Evolutionary conservation across 2,329 filamentous ascomycete species (phyloP).

Genomic region (Epichloe hybrida): DNA sequence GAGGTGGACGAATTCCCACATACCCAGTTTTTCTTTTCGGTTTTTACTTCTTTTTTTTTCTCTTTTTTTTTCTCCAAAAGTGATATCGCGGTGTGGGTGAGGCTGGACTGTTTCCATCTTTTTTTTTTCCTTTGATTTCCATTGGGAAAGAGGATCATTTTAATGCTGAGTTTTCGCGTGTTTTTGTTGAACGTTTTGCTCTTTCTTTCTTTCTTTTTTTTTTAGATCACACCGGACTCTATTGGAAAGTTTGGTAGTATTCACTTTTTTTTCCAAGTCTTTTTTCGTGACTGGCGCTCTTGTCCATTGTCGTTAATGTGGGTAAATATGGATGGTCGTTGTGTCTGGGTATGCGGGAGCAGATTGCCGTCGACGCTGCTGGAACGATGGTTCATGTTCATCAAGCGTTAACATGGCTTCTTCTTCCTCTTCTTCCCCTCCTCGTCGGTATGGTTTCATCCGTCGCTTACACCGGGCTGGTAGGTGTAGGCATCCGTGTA

Average conservation of each 20-base stretch:
- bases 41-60: not conserved
- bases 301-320: too few relatives aligned
- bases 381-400: too few relatives aligned
- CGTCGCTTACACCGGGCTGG: not conserved
- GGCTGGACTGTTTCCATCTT: slow-evolving; percentile 6
- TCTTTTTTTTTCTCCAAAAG: slow-evolving; percentile 2
- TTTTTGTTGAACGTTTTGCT: not conserved
- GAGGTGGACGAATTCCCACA: slow-evolving; percentile 8
- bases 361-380: not conserved
- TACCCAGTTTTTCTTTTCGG: not conserved
- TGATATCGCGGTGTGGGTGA: not conserved
- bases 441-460: not conserved
- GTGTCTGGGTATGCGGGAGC: not conserved
- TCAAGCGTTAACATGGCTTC: not conserved
- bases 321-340: not conserved
- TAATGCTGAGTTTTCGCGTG: slow-evolving; percentile 3
- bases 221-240: not conserved
- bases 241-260: not conserved
- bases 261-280: not conserved
- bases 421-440: not conserved
- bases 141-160: not conserved
- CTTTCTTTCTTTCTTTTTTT: not conserved
- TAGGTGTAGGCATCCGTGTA: slow-evolving; percentile 12
- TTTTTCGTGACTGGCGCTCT: not conserved
- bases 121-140: not conserved